These are phyloP conservation scores for Camellia granthamiana DNA, from an alignment of 148 eudicot genomes.

Conservation along the genomic window DNA sequence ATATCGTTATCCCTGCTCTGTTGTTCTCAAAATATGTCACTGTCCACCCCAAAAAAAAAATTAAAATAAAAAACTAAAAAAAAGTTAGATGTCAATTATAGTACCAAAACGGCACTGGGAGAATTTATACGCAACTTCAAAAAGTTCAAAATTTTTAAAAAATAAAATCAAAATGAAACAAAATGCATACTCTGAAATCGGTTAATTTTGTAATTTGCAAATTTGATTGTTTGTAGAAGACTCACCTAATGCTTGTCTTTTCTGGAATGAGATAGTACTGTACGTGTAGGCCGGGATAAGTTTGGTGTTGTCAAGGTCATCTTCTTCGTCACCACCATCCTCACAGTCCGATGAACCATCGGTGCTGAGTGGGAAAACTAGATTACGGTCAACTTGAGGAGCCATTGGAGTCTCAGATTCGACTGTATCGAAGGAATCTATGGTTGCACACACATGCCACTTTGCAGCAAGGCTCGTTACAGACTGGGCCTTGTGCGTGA, in stretches of 20 bases:
- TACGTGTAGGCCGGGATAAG: conserved; percentile 61
- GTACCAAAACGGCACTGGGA: no score
- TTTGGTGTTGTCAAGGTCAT: conserved; percentile 70
- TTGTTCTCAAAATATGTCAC: conserved; percentile 82
- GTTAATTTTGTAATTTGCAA: no score
- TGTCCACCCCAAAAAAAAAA: conserved; percentile 17
- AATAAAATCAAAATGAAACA: no score
- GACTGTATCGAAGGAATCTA: conserved; percentile 50
- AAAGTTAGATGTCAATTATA: neutral
- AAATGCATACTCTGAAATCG: no score
- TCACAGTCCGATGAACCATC: conserved; percentile 47
- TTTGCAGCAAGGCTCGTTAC: conserved; percentile 84
- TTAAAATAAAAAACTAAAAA: no score
- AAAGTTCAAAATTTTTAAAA: no score
- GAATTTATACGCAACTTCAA: no score
- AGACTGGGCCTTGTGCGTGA: conserved; percentile 92
- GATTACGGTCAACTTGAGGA: conserved; percentile 12
- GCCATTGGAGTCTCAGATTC: conserved; percentile 58
- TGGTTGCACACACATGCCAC: conserved; percentile 89
- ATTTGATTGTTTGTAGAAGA: neutral
- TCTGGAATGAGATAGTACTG: conserved; percentile 77
- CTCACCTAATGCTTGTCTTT: conserved; percentile 87
- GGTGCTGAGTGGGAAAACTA: conserved; percentile 17
- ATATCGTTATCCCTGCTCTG: conserved; percentile 77
- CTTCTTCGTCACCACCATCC: conserved; percentile 81